Evolutionary conservation across 2,329 filamentous ascomycete genomes (phyloP).

Genomic region (Colletotrichum sansevieriae): DNA sequence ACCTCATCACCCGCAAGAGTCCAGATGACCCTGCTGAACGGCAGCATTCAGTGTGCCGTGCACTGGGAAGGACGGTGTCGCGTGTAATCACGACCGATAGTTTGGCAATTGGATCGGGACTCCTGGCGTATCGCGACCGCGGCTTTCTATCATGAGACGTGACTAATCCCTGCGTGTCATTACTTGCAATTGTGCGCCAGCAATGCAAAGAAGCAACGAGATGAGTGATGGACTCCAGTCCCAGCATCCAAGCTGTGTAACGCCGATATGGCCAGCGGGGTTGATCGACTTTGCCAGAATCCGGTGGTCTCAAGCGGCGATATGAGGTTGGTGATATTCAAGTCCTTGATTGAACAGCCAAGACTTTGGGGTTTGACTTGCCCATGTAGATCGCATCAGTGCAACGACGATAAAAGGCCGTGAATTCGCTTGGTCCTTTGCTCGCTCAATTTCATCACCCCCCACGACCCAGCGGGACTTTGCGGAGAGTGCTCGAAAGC

Average conservation of each 20-base stretch:
- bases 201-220: slow-evolving; percentile 8
- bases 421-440: slow-evolving; percentile 15
- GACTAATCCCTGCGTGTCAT: slow-evolving; percentile 20
- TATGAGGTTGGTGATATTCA: slow-evolving; percentile 13
- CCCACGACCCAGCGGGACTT: slow-evolving; percentile 34
- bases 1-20: slow-evolving; percentile 12
- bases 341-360: slow-evolving; percentile 16
- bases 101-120: slow-evolving; percentile 26
- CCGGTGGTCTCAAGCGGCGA: not conserved
- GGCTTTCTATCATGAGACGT: not conserved
- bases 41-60: slow-evolving; percentile 29
- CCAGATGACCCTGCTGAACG: slow-evolving; percentile 22
- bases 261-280: not conserved
- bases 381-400: slow-evolving; percentile 20
- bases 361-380: slow-evolving; percentile 25
- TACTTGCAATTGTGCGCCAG: slow-evolving; percentile 22
- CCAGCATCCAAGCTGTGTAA: not conserved
- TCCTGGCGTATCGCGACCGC: slow-evolving; percentile 27
- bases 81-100: slow-evolving; percentile 27
- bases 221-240: slow-evolving; percentile 3
- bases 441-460: slow-evolving; percentile 21
- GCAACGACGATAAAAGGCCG: slow-evolving; percentile 13
- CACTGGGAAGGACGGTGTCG: slow-evolving; percentile 20
- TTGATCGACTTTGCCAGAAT: slow-evolving; percentile 14
- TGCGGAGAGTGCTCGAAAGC: slow-evolving; percentile 24